Conservation (phyloP, 2,329 filamentous ascomycete species). For the Nemania sp. region DNA sequence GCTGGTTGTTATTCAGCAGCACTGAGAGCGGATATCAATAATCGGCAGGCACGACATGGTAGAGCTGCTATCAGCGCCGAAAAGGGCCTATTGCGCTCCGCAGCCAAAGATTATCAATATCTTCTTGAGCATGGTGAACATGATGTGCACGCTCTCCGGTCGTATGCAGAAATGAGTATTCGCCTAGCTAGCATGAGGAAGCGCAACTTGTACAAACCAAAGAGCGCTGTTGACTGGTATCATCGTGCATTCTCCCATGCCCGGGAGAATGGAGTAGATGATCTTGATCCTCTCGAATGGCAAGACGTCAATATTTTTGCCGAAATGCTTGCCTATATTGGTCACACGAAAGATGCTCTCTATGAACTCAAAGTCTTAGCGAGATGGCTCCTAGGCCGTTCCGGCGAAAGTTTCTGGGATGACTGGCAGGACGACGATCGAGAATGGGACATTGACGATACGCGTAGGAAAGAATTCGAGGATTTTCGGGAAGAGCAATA, state of each 20-base stretch:
- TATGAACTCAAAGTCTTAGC: slow-evolving; percentile 70
- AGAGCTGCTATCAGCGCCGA: slow-evolving; percentile 62
- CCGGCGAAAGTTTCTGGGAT: slow-evolving; percentile 78
- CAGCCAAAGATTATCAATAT: slow-evolving; percentile 59
- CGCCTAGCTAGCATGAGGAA: slow-evolving; percentile 50
- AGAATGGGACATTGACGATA: slow-evolving; percentile 81
- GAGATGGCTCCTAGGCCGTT: slow-evolving; percentile 80
- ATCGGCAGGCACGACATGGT: slow-evolving; percentile 60
- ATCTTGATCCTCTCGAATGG: slow-evolving; percentile 62
- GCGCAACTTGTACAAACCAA: slow-evolving; percentile 42
- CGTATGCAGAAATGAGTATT: slow-evolving; percentile 61
- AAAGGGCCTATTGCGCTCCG: slow-evolving; percentile 56
- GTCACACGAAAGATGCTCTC: slow-evolving; percentile 68
- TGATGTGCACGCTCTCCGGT: slow-evolving; percentile 58
- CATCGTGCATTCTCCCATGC: slow-evolving; percentile 50
- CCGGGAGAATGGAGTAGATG: slow-evolving; percentile 39
- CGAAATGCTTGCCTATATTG: slow-evolving; percentile 72
- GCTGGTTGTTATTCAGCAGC: slow-evolving; percentile 63
- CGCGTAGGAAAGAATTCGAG: slow-evolving; percentile 64
- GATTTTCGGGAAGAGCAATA: slow-evolving; percentile 62
- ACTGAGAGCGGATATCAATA: slow-evolving; percentile 59
- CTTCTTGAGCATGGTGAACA: slow-evolving; percentile 56
- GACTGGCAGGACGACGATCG: slow-evolving; percentile 71
- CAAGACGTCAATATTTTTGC: slow-evolving; percentile 83
- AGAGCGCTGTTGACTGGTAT: slow-evolving; percentile 52